Base-by-base conservation (phyloP, 495 filamentous ascomycete species). In the Aspergillus funiculosus region DNA sequence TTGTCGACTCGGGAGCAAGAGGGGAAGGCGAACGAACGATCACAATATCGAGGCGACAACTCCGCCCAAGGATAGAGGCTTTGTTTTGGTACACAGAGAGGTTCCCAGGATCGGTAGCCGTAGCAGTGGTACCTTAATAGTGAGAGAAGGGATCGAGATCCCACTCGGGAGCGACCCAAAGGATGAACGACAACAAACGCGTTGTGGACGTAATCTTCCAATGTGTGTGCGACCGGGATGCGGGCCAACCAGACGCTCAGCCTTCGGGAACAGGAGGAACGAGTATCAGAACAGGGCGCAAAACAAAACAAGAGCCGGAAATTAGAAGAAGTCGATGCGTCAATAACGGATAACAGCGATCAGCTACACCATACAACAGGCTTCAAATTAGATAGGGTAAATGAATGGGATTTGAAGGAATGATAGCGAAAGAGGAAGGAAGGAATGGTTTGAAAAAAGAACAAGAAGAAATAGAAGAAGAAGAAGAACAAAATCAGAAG, bases 111-210 rank as follows among this genome's bases (percentile, higher is more conserved):
- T n/a, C n/a, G n/a, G n/a, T n/a, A n/a, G n/a, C n/a, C n/a, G n/a
- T n/a, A n/a, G n/a, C n/a, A n/a, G n/a, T n/a, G n/a, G n/a, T n/a
- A n/a, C n/a, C n/a, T n/a, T n/a, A 18, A 24, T 17, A 11, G 30
- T 13, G 37, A 14, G 28, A 44, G 38, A 37, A 32, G 25, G 27
- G 18, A 25, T 40, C 35, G 43, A 48, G 45, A 49, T 36, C 30
- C 40, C 26, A 31, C 31, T 20, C 39, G 39, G 35, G 34, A 28
- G 13, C 29, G 37, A 47, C 11, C 30, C 8, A 39, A 39, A n/a
- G n/a, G n/a, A n/a, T n/a, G 44, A 28, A 32, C 30, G 42, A 55
- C 46, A 59, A 52, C 52, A 49, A 56, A 59, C 56, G 52, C 52
- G 56, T 51, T 48, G 52, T 48, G 50, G 52, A 29, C 32, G 56